Evolutionary conservation across 805 yeast genomes (phyloP), one percentile per base, ranked within the genome.

Genomic region (Saccharomycopsis synnaedendra): DNA sequence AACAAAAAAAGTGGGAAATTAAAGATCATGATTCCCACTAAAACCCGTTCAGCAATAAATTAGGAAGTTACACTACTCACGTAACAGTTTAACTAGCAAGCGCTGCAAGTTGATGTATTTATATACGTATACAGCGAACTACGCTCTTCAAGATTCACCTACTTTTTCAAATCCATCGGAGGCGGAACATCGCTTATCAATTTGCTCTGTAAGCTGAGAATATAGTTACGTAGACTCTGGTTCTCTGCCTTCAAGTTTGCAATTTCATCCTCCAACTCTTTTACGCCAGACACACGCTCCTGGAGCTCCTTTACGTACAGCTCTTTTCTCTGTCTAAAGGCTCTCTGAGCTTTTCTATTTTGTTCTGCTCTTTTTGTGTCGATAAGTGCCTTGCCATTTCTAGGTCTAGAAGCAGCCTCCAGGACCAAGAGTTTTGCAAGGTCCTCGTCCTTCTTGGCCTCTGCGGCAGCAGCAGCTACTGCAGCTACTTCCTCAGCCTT

Each of bases 271-370:
- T 77, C 75, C 55, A 85, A 67, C n/a, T 67, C 68, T 53, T 76
- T 77, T 50, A 77, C 78, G 56, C 80, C 80, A 42, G 71, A 69
- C 7, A 85, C 84, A 59, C 80, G 79, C 36, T 68, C 63, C 64
- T 89, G 96, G 49, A 89, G 69, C 43, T 86, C 90, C 62, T 80
- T 82, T 55, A 89, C 78, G 58, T 86, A 81, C 49, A 76, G 74
- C 58, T 88, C 95, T 60, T 85, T 82, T 52, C 96, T 74, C 60
- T 79, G 80, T 60, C 97, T 75, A 66, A 88, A 89, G 5, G 96
- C 95, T 56, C 85, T 77, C 66, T 89, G 97, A 4, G 97, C 96
- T 52, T 78, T 80, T 59, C 97, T 71, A 68, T 89, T 89, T 65
- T 89, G 97, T 5, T 82, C 88, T 1, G 96, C 96, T 54, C 97